These are phyloP conservation scores for Clonostachys rhizophaga DNA, from an alignment of 2,329 filamentous ascomycete species.

Conservation along the genomic window DNA sequence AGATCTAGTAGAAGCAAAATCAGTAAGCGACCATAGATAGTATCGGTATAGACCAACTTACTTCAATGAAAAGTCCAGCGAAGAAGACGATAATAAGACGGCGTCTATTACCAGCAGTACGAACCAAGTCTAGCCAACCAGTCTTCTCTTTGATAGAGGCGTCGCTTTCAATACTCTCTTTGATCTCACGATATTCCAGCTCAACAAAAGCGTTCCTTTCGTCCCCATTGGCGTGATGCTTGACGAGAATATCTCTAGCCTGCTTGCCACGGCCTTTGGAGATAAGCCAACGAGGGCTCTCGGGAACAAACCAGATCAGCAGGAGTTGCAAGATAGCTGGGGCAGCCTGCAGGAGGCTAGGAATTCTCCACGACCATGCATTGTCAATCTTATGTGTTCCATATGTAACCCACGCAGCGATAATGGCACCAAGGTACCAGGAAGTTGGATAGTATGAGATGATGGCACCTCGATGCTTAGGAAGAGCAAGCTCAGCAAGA, in stretches of 20 bases:
- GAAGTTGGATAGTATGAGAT: conserved; percentile 10
- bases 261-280: conserved; percentile 3
- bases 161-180: conserved; percentile 33
- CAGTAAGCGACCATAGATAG: too few species aligned
- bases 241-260: conserved; percentile 1
- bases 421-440: conserved; percentile 10
- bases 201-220: conserved; percentile 21
- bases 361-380: conserved; percentile 43
- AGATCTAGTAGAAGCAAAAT: too few species aligned
- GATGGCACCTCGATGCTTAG: conserved; percentile 10
- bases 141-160: conserved; percentile 24
- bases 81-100: conserved; percentile 39
- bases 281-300: conserved; percentile 18
- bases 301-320: conserved; percentile 41
- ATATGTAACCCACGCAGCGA: conserved; percentile 37
- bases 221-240: conserved; percentile 11
- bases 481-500: conserved; percentile 10
- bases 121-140: conserved; percentile 38
- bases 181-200: conserved; percentile 37
- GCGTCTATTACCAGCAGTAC: conserved; percentile 38
- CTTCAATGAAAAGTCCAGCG: conserved; percentile 43
- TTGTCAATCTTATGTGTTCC: conserved; percentile 35
- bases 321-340: conserved; percentile 34
- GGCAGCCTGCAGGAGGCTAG: conserved; percentile 35
- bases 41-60: conserved; percentile 15